phyloP scores from a whole-genome alignment of 331 rosid genomes.

The Saraca asoca region DNA sequence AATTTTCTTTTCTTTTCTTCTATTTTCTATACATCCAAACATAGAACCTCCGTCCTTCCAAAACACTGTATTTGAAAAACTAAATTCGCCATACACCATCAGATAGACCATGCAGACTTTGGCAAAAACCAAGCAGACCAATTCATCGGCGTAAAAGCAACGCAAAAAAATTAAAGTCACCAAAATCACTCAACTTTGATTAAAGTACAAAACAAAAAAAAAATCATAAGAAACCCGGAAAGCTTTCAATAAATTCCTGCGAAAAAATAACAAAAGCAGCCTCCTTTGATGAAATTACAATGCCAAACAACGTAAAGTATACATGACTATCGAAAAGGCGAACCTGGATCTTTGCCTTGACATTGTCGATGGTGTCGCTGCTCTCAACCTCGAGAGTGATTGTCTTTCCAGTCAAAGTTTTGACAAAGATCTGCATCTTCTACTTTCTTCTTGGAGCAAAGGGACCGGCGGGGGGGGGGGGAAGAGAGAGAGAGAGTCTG shows the following conservation, averaged over 20 bases:
- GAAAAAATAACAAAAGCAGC: neutral
- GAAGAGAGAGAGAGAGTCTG: neutral
- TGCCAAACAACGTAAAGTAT: neutral
- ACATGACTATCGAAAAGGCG: neutral
- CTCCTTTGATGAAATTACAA: neutral
- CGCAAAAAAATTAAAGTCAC: neutral
- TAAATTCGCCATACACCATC: slow-evolving; percentile 11
- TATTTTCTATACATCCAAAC: too few relatives aligned
- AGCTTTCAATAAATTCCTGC: neutral
- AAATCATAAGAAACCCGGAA: neutral
- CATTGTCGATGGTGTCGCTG: slow-evolving; percentile 93
- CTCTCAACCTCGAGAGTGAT: slow-evolving; percentile 98
- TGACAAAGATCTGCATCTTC: slow-evolving; percentile 93
- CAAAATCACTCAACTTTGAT: neutral
- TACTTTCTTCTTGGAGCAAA: neutral
- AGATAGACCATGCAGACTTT: neutral
- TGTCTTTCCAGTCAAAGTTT: slow-evolving; percentile 91
- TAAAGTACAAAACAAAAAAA: slow-evolving; percentile 10
- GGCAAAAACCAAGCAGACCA: neutral
- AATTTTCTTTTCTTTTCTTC: too few relatives aligned
- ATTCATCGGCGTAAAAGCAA: neutral
- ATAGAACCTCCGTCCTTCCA: too few relatives aligned
- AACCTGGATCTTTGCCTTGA: slow-evolving; percentile 95
- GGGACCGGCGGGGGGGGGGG: neutral
- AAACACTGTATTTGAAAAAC: too few relatives aligned